Conservation (phyloP, 768 basidiomycete species). For the Calocybe gangraenosa region DNA sequence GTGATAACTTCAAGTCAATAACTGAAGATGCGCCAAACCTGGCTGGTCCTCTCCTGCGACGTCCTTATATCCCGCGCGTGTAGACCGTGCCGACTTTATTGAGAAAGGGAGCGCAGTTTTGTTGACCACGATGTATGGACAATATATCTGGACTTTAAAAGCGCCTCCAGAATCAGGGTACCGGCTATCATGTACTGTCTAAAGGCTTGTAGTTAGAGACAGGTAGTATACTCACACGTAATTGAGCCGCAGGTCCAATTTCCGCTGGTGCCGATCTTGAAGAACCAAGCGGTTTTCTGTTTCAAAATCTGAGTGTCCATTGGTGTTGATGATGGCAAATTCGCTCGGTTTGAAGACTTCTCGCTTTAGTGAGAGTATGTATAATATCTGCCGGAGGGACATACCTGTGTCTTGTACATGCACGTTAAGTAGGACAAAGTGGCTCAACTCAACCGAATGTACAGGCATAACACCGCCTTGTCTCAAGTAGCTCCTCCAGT, state of each 20-base stretch:
- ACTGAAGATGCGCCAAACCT: slow-evolving; percentile 37
- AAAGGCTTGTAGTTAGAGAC: not conserved
- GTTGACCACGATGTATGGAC: slow-evolving; percentile 87
- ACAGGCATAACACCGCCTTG: slow-evolving; percentile 95
- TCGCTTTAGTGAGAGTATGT: not conserved
- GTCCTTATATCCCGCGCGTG: slow-evolving; percentile 63
- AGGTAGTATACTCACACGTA: slow-evolving; percentile 66
- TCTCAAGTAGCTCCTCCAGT: slow-evolving; percentile 91
- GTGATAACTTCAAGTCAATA: slow-evolving; percentile 6
- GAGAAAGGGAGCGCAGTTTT: slow-evolving; percentile 86
- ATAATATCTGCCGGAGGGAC: slow-evolving; percentile 9
- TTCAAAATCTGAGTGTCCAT: slow-evolving; percentile 85
- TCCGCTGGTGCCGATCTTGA: slow-evolving; percentile 68
- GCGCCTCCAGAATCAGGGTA: slow-evolving; percentile 91
- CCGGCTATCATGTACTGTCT: slow-evolving; percentile 35
- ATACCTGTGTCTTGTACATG: slow-evolving; percentile 86
- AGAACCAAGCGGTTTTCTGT: slow-evolving; percentile 70
- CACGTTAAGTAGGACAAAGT: slow-evolving; percentile 88
- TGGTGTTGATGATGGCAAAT: slow-evolving; percentile 96
- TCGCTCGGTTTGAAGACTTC: slow-evolving; percentile 90
- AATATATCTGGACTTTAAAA: slow-evolving; percentile 93
- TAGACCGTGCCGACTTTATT: slow-evolving; percentile 59
- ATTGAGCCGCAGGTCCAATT: slow-evolving; percentile 79
- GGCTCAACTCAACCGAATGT: slow-evolving; percentile 89
- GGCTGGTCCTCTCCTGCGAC: slow-evolving; percentile 76